Evolutionary conservation across 352 stramenopile species (phyloP).

Genomic region (Pythium volutum): DNA sequence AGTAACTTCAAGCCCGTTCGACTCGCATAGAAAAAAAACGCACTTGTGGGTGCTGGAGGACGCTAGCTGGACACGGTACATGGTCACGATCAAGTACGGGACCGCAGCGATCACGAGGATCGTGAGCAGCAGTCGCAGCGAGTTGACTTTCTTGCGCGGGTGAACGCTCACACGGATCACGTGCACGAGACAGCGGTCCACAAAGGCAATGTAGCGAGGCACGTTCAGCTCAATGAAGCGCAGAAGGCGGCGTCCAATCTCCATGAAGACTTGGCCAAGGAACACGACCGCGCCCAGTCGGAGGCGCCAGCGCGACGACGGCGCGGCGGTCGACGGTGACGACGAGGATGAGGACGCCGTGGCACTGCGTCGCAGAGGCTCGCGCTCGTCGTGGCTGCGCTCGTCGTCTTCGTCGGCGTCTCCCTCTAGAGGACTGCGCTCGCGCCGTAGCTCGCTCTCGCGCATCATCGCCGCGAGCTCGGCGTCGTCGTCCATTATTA

Average conservation of each 20-base stretch:
- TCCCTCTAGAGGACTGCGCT: conserved; percentile 20
- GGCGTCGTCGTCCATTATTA: conserved; percentile 46
- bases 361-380: conserved; percentile 7
- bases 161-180: conserved; percentile 38
- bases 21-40: not conserved
- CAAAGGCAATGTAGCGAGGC: conserved; percentile 43
- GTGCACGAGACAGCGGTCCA: conserved; percentile 50
- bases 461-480: conserved; percentile 41
- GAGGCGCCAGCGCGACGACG: conserved; percentile 31
- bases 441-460: conserved; percentile 31
- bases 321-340: not conserved
- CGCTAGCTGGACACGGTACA: conserved; percentile 30
- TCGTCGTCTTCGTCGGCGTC: conserved; percentile 12
- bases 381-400: conserved; percentile 6
- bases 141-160: conserved; percentile 34
- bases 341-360: not conserved
- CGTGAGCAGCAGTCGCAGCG: conserved; percentile 38
- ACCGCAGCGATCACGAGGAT: conserved; percentile 36
- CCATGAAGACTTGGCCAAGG: conserved; percentile 44
- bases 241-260: conserved; percentile 40
- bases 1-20: not conserved
- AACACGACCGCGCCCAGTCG: conserved; percentile 44
- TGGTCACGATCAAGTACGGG: conserved; percentile 46
- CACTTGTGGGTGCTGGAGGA: conserved; percentile 2
- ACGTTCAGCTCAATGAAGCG: conserved; percentile 47